phyloP scores from a whole-genome alignment of 2,329 filamentous ascomycete species.

The Colletotrichum somersetense region DNA sequence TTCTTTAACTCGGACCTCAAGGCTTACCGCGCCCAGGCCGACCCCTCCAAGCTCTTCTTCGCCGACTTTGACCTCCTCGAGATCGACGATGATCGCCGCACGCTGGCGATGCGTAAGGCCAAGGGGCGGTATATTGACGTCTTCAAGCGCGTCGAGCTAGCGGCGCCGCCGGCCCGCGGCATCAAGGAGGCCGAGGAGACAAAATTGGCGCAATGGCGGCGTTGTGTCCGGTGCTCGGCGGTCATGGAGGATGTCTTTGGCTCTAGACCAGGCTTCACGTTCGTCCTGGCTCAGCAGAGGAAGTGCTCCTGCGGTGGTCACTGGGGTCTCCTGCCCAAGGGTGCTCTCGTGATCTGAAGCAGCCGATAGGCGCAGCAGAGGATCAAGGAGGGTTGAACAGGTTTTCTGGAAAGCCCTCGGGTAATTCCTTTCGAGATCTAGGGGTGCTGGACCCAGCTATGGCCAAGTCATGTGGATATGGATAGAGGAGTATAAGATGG shows the following conservation, averaged over 20 bases:
- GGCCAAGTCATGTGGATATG: too few relatives aligned
- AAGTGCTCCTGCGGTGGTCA: constrained; percentile 68
- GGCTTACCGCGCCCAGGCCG: constrained; percentile 69
- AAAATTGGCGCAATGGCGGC: constrained; percentile 54
- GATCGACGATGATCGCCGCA: constrained; percentile 68
- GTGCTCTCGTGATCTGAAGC: constrained; percentile 23
- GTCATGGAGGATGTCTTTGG: constrained; percentile 73
- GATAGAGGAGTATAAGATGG: too few relatives aligned
- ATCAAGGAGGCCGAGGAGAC: constrained; percentile 57
- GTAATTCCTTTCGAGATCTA: too few relatives aligned
- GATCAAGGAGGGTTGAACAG: not conserved
- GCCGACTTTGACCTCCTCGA: constrained; percentile 78
- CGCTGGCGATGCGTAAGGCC: constrained; percentile 55
- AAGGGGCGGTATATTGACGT: constrained; percentile 62
- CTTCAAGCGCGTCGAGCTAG: constrained; percentile 71
- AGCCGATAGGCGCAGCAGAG: not conserved
- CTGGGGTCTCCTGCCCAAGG: constrained; percentile 61
- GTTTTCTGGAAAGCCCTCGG: not conserved
- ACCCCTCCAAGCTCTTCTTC: constrained; percentile 78
- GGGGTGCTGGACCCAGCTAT: not conserved
- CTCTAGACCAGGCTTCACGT: constrained; percentile 63
- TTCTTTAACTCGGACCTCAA: constrained; percentile 72
- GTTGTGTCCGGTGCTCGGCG: constrained; percentile 71
- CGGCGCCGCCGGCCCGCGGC: constrained; percentile 12
- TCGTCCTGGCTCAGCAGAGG: constrained; percentile 67